Evolutionary conservation across 805 yeast species (phyloP), one percentile per base, ranked within the genome.

Genomic region (Ogataea dorogensis): DNA sequence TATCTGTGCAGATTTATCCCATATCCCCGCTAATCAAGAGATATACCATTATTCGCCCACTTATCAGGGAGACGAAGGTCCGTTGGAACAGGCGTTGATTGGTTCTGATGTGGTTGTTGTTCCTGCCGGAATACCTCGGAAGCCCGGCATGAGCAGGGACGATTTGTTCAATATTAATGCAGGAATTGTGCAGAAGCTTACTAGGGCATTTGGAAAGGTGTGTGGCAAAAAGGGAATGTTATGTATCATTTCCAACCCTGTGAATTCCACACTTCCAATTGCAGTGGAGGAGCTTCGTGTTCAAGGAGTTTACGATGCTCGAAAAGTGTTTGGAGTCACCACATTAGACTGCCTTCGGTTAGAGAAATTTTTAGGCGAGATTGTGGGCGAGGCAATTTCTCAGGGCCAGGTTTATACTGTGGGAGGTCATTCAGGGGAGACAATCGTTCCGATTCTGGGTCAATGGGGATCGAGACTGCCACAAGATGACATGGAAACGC

Each of bases 391-490:
- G 75, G 46, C 70, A 83, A 34, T 67, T 71, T 47, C 71, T 67
- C 46, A 71, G 68, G 50, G 68, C 83, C 38, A 81, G 84, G 19
- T 96, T 86, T 36, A 22, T 28, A 19, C 36, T 17, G 68, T 87
- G 48, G 96, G 96, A 43, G 96, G 96, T 30, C 96, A 87, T 71
- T 85, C 95, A 24, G 96, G 96, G 45, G 89, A 82, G 58, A 87
- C 96, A 33, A 87, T 87, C 54, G 91, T 87, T 29, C 96, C 96
- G 34, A 57, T 71, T 5, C 74, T 81, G 58, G 73, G 87, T 25
- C 44, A 54, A 12, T 54, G 51, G 56, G 53, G 53, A 34, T 63
- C 51, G 12, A 38, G 34, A 42, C 63, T 54, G 43, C 55, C 56
- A 50, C 53, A 54, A 56, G 67, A 59, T 34, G 56, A 55, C 57